Conservation (phyloP, 352 stramenopile species). For the Aphanomyces euteiches region DNA sequence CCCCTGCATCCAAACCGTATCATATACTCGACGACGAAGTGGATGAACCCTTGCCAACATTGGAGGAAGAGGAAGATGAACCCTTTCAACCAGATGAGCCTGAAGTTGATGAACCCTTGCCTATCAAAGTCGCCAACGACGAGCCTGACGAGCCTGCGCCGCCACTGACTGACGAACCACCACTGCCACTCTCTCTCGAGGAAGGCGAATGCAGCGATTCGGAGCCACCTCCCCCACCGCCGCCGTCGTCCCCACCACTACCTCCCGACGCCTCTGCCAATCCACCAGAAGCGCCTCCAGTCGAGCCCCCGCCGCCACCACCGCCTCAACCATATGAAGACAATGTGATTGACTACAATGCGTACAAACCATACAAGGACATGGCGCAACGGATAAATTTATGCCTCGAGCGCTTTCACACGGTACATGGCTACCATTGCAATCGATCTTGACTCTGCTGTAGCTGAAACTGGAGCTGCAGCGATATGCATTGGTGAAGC, state of each 20-base stretch:
- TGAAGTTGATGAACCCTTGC: constrained; percentile 63
- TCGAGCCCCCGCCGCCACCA: constrained; percentile 9
- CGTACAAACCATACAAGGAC: constrained; percentile 59
- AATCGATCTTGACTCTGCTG: constrained; percentile 1
- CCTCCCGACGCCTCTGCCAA: not conserved
- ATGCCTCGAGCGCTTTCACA: constrained; percentile 54
- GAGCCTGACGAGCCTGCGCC: constrained; percentile 42
- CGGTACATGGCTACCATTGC: not conserved
- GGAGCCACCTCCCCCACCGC: not conserved
- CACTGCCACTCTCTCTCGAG: not conserved
- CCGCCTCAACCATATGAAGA: not conserved
- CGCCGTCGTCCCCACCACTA: not conserved
- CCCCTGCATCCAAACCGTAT: not conserved
- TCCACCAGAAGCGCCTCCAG: constrained; percentile 12
- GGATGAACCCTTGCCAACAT: constrained; percentile 53
- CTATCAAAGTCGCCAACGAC: constrained; percentile 29
- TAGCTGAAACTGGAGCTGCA: constrained; percentile 81
- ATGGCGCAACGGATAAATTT: constrained; percentile 76
- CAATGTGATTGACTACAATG: constrained; percentile 63
- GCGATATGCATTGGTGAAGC: constrained; percentile 71
- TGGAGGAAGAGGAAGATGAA: constrained; percentile 42
- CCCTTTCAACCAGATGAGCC: constrained; percentile 29
- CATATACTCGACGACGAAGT: constrained; percentile 39
- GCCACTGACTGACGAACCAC: constrained; percentile 7
- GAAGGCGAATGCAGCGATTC: constrained; percentile 26